Evolutionary conservation across 2,329 filamentous ascomycete genomes (phyloP).

Genomic region (Colletotrichum cuscutae): DNA sequence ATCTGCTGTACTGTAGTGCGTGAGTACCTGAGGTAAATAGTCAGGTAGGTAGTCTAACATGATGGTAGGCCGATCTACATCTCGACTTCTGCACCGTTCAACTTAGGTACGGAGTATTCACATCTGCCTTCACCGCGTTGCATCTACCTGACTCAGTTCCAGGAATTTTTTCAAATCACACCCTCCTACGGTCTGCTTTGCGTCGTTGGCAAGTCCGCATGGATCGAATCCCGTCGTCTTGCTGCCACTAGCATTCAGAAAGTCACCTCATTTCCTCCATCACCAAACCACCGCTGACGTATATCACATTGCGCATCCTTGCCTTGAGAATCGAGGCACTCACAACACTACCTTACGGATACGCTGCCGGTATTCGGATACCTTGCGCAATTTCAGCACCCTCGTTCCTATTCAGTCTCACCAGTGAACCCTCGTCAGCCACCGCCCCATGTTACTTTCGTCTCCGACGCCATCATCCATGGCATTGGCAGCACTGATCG

Average conservation of each 20-base stretch:
- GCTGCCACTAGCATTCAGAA: neutral
- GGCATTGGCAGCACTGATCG: slow-evolving; percentile 4
- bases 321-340: neutral
- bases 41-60: too few species aligned
- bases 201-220: neutral
- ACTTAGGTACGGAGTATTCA: neutral
- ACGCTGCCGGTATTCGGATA: neutral
- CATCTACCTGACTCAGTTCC: slow-evolving; percentile 24
- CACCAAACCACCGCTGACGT: slow-evolving; percentile 25
- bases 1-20: too few species aligned
- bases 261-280: slow-evolving; percentile 26
- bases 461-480: neutral
- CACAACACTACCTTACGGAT: neutral
- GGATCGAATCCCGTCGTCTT: neutral
- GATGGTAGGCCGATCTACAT: neutral
- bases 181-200: neutral
- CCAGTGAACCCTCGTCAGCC: slow-evolving; percentile 13
- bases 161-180: neutral
- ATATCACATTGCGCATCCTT: slow-evolving; percentile 1
- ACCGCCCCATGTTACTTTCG: neutral
- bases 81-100: neutral
- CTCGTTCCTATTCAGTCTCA: slow-evolving; percentile 10
- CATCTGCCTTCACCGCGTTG: neutral
- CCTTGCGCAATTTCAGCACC: slow-evolving; percentile 1
- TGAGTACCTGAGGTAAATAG: too few species aligned